Conservation (phyloP, 2,329 filamentous ascomycete genomes). For the Fusarium sp. region DNA sequence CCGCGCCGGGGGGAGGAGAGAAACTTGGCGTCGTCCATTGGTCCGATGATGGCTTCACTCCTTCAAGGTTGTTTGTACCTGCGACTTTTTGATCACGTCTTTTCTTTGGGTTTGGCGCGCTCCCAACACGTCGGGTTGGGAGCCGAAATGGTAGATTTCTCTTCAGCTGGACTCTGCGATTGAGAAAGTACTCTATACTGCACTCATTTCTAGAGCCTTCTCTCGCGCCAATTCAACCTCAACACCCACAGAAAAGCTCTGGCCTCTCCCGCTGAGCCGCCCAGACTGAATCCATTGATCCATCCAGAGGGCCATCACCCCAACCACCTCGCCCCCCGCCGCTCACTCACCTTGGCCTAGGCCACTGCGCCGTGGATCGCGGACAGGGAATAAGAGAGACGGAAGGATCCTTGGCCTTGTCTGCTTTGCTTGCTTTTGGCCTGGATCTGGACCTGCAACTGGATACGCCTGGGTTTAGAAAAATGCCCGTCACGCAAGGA, state of each 20-base stretch:
- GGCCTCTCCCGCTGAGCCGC: conserved; percentile 36
- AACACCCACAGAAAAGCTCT: neutral
- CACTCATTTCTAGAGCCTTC: too few relatives aligned
- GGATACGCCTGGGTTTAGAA: neutral
- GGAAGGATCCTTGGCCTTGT: neutral
- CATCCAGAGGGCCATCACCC: conserved; percentile 7
- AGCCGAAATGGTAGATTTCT: neutral
- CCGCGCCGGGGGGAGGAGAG: conserved; percentile 26
- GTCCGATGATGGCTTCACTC: conserved; percentile 33
- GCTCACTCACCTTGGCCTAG: neutral
- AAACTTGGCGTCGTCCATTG: conserved; percentile 39
- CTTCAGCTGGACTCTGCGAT: neutral
- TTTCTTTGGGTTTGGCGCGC: neutral
- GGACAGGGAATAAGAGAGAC: conserved; percentile 21
- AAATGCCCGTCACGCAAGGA: conserved; percentile 17
- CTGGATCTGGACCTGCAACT: conserved; percentile 13
- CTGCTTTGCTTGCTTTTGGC: neutral
- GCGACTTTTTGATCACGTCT: conserved; percentile 4
- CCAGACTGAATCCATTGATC: conserved; percentile 28
- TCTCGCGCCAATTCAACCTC: neutral
- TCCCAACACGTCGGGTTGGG: neutral
- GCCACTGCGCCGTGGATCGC: conserved; percentile 36
- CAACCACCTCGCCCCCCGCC: conserved; percentile 21
- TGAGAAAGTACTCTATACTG: too few relatives aligned
- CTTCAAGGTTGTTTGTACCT: conserved; percentile 25